Evolutionary conservation across 2,329 filamentous ascomycete genomes (phyloP), one percentile per base, ranked within the genome.

Genomic region (Fusarium temperatum): DNA sequence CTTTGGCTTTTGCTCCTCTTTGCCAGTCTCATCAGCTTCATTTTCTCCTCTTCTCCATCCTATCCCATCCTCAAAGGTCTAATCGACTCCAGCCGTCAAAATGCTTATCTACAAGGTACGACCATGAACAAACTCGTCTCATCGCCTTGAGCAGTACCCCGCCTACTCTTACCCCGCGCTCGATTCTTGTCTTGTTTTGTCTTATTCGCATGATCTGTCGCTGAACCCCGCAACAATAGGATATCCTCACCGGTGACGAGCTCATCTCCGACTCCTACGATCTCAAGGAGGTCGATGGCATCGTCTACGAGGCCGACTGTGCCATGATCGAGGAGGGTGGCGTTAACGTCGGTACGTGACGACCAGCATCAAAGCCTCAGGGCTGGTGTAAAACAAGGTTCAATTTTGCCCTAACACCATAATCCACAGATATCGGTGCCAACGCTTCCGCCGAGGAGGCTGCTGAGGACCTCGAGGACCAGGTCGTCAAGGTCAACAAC

Each of bases 381-480:
- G 55, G 41, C 28, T 28, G 44, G 30, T 53, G 32, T 59, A 20
- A 41, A 44, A 42, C 32, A 57, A 54, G 50, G 20, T 63, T 38
- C 47, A 35, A 26, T 39, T 10, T 55, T 48, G 47, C 30, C 44
- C 72, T 75, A 67, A 78, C 65, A 59, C 26, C 26, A 24, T 32
- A 8, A 44, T 38, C 32, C 38, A 63, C 38, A 94, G 93, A 96
- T 84, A 96, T 89, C 80, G 96, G 96, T 84, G 96, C 95, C 88
- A 99, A 99, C 86, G 94, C 96, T 79, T 98, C 96, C 79, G 95
- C 96, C 72, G 96, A 98, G 88, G 96, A 93, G 83, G 93, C 87
- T 63, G 93, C 92, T 0, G 94, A 95, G 79, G 92, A 84, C 75
- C 78, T 91, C 78, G 95, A 97, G 56, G 94, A 97, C 79, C 63